A percentile compares a stretch with the other conserved stretches of the same genome.
Conservation (phyloP, 2,329 filamentous ascomycete species). For the Xylariaceae sp. region DNA sequence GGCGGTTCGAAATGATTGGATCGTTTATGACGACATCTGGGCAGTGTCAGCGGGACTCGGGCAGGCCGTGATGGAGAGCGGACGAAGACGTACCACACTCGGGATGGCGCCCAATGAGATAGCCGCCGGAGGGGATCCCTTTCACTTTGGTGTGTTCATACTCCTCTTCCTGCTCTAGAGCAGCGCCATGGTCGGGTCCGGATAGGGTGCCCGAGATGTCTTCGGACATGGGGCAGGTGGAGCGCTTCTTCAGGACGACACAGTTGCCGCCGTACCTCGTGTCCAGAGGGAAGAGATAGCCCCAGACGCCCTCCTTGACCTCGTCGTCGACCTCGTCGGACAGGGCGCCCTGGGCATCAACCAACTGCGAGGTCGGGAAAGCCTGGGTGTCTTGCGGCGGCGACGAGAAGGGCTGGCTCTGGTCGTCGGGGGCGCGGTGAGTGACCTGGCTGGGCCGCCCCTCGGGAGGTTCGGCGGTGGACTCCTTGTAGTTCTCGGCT, state of each 20-base stretch:
- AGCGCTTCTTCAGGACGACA: conserved; percentile 65
- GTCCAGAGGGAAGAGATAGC: conserved; percentile 81
- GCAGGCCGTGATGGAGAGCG: neutral
- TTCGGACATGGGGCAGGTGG: conserved; percentile 57
- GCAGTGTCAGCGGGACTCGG: neutral
- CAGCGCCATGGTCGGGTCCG: conserved; percentile 31
- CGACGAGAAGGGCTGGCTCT: conserved; percentile 39
- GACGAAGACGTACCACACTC: conserved; percentile 82
- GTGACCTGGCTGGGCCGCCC: conserved; percentile 47
- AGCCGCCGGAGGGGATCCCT: conserved; percentile 67
- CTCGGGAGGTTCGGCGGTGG: conserved; percentile 62
- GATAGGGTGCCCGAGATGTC: conserved; percentile 32
- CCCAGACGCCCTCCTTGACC: conserved; percentile 82
- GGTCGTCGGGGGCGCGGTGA: conserved; percentile 44
- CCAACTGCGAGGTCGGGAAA: conserved; percentile 63
- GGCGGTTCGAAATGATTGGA: conserved; percentile 79
- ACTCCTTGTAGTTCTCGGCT: conserved; percentile 53
- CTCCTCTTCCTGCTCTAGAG: conserved; percentile 47
- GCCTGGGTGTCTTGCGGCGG: conserved; percentile 57
- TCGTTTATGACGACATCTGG: conserved; percentile 66
- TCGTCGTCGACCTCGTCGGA: conserved; percentile 83
- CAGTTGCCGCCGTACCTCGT: conserved; percentile 59
- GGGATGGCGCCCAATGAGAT: conserved; percentile 83
- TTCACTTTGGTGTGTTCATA: conserved; percentile 57
- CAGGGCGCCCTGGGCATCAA: conserved; percentile 63